Conservation (phyloP, 2,329 filamentous ascomycete species). For the Tolypocladium endophyticum region DNA sequence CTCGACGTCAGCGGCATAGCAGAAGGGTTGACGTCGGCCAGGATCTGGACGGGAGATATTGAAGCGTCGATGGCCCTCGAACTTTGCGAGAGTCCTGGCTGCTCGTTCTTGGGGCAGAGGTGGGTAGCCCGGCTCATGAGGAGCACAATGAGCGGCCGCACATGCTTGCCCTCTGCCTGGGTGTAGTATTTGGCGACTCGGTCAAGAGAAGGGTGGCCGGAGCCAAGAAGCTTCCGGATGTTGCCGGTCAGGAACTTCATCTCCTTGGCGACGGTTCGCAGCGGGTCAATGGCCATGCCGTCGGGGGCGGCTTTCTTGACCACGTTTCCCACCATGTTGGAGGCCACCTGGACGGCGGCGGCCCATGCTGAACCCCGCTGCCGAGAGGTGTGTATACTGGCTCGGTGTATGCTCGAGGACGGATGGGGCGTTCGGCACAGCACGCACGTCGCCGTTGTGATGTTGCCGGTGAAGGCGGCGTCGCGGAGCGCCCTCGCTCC, state of each 20-base stretch:
- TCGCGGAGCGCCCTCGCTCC: slow-evolving; percentile 40
- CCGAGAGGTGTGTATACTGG: slow-evolving; percentile 31
- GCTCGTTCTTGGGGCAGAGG: slow-evolving; percentile 52
- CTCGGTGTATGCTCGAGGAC: slow-evolving; percentile 13
- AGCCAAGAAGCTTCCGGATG: slow-evolving; percentile 84
- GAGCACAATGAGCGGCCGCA: slow-evolving; percentile 86
- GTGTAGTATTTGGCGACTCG: slow-evolving; percentile 98
- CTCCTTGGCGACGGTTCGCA: slow-evolving; percentile 87
- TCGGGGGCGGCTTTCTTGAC: slow-evolving; percentile 51
- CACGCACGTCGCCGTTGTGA: slow-evolving; percentile 16
- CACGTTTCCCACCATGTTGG: slow-evolving; percentile 61
- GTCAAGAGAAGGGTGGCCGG: slow-evolving; percentile 87
- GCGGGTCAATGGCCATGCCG: slow-evolving; percentile 71
- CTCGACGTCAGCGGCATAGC: slow-evolving; percentile 31
- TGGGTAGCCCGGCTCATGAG: slow-evolving; percentile 93
- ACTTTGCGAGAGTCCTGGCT: slow-evolving; percentile 28
- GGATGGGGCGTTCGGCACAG: slow-evolving; percentile 21
- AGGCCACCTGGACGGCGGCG: slow-evolving; percentile 59
- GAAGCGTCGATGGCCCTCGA: slow-evolving; percentile 38
- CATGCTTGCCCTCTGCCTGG: slow-evolving; percentile 90
- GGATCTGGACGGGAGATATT: slow-evolving; percentile 44
- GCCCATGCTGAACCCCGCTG: slow-evolving; percentile 57
- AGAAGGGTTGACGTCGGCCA: slow-evolving; percentile 74
- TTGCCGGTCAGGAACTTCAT: slow-evolving; percentile 94
- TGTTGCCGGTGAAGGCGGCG: slow-evolving; percentile 19